Evolutionary conservation across 352 stramenopile species (phyloP).

Genomic region (Hyaloperonospora brassicae): DNA sequence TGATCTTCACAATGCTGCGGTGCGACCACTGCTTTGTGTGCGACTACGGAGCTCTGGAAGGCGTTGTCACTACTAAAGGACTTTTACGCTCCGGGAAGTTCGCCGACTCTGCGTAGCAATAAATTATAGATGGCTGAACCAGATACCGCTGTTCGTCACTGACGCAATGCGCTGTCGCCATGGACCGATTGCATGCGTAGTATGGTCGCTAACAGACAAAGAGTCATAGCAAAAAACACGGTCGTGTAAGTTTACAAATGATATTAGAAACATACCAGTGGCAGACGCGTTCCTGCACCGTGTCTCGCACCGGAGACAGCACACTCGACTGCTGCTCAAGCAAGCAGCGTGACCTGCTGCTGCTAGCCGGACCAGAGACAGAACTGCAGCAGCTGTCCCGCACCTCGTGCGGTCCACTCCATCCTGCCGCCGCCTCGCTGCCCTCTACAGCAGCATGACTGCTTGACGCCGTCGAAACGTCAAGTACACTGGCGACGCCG

Average conservation of each 20-base stretch:
- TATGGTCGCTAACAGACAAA: no score
- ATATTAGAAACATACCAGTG: no score
- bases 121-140: neutral
- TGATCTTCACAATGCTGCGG: slow-evolving; percentile 88
- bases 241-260: no score
- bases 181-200: no score
- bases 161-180: no score
- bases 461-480: slow-evolving; percentile 63
- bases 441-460: slow-evolving; percentile 51
- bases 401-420: slow-evolving; percentile 1
- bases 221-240: no score
- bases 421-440: neutral
- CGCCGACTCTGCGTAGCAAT: slow-evolving; percentile 7
- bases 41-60: slow-evolving; percentile 70
- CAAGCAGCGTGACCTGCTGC: slow-evolving; percentile 5
- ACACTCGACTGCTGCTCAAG: slow-evolving; percentile 8
- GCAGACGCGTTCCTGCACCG: no score
- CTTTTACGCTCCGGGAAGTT: slow-evolving; percentile 47
- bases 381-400: slow-evolving; percentile 11
- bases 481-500: slow-evolving; percentile 76
- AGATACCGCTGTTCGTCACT: neutral
- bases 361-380: no score
- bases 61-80: slow-evolving; percentile 76
- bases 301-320: neutral
- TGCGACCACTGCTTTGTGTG: slow-evolving; percentile 86